Percentiles rank a stretch among this genome's conserved stretches.
Evolutionary conservation across 1,284 basidiomycete genomes (phyloP).

Genomic region (Trichosporon asahii): DNA sequence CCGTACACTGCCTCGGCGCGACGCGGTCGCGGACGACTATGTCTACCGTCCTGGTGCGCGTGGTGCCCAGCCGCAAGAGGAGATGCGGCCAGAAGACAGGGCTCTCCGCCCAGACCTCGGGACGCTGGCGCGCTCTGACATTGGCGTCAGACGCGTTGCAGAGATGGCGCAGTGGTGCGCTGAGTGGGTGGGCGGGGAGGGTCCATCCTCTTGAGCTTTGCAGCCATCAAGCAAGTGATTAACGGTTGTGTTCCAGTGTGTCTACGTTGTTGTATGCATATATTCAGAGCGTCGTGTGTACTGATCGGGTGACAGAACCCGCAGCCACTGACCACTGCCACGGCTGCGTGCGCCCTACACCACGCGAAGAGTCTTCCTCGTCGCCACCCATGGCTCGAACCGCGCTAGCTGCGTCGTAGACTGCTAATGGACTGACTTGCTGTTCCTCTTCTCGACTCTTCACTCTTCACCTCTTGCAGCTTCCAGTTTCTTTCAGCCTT

Average conservation of each 20-base stretch:
- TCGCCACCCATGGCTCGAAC: neutral
- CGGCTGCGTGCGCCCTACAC: too few relatives aligned
- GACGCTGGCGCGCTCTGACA: slow-evolving; percentile 39
- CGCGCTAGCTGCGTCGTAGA: neutral
- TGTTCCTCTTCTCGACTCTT: too few relatives aligned
- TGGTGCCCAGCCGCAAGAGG: neutral
- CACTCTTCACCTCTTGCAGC: too few relatives aligned
- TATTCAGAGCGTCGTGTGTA: neutral
- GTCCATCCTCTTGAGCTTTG: slow-evolving; percentile 9
- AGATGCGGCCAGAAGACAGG: slow-evolving; percentile 16
- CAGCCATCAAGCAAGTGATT: neutral
- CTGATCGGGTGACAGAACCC: neutral
- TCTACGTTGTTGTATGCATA: slow-evolving; percentile 2
- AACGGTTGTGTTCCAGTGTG: too few relatives aligned
- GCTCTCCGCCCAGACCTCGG: slow-evolving; percentile 37
- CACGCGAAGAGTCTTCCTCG: neutral
- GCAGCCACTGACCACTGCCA: neutral
- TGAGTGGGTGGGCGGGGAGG: slow-evolving; percentile 39
- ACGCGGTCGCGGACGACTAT: slow-evolving; percentile 27
- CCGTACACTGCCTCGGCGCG: slow-evolving; percentile 39
- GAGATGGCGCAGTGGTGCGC: slow-evolving; percentile 44
- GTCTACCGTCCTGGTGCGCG: slow-evolving; percentile 21
- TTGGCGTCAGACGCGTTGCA: slow-evolving; percentile 34
- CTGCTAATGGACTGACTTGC: neutral
- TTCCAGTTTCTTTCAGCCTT: too few relatives aligned